Percentiles rank a stretch among this genome's conserved stretches.
These are phyloP conservation scores for Scedosporium minutisporum DNA, from an alignment of 2,329 filamentous ascomycete species.

Conservation along the genomic window DNA sequence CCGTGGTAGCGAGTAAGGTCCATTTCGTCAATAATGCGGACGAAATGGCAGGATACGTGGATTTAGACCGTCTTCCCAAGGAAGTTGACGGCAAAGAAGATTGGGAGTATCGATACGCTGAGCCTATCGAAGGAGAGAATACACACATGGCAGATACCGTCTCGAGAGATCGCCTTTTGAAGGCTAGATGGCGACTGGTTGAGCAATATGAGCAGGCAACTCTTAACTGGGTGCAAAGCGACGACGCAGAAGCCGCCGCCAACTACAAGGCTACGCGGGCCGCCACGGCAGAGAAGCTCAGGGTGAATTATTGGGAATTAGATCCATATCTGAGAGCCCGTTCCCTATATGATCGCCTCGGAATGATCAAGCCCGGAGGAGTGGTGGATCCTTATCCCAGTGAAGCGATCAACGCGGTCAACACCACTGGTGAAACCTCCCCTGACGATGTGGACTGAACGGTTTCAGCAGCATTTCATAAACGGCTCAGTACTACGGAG, in stretches of 20 bases:
- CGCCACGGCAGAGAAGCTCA: slow-evolving; percentile 50
- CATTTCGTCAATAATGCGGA: slow-evolving; percentile 78
- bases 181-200: slow-evolving; percentile 55
- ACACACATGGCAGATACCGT: slow-evolving; percentile 56
- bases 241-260: neutral
- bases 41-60: slow-evolving; percentile 71
- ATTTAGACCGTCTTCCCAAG: slow-evolving; percentile 59
- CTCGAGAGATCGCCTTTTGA: slow-evolving; percentile 53
- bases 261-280: slow-evolving; percentile 29
- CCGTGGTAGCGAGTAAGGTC: slow-evolving; percentile 88
- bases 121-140: slow-evolving; percentile 70
- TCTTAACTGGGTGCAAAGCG: slow-evolving; percentile 57
- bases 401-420: neutral
- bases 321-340: slow-evolving; percentile 80
- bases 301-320: slow-evolving; percentile 74
- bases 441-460: slow-evolving; percentile 36
- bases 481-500: too few relatives aligned
- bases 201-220: slow-evolving; percentile 67
- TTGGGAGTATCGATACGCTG: slow-evolving; percentile 74
- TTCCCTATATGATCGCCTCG: slow-evolving; percentile 74
- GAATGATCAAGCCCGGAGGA: slow-evolving; percentile 59
- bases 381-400: slow-evolving; percentile 59
- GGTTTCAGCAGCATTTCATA: neutral
- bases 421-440: slow-evolving; percentile 23
- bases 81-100: slow-evolving; percentile 81